Evolutionary conservation across 2,329 filamentous ascomycete genomes (phyloP), one percentile per base, ranked within the genome.

Genomic region (Alternaria infectoria): DNA sequence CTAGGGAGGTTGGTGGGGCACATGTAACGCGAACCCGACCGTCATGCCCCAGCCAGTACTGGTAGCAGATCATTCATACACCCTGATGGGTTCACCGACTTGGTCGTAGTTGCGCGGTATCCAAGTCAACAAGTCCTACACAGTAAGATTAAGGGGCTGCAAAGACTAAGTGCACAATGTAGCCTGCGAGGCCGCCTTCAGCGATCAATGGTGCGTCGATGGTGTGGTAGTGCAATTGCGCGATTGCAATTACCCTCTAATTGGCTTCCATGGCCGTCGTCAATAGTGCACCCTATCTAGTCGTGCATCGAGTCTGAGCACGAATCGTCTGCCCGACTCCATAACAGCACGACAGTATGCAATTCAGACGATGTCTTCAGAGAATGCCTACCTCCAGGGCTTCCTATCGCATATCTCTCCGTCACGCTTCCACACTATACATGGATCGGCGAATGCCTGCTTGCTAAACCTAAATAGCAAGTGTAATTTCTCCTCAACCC

Each of bases 201-300:
- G 32, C 36, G 13, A 57, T 57, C 52, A 8, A 32, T 61, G 25
- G 47, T 36, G 23, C 36, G 36, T 40, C 36, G 36, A 40, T 17
- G 36, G 36, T 13, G 46, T 49, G 28, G 40, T 36, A 51, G 59
- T 65, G 62, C 62, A 65, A 59, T 65, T 59, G 59, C 54, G 50
- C 46, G 46, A 30, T 54, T 57, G 57, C 57, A 64, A 51, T 54
- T 61, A 17, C 52, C 36, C 36, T 49, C 52, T 60, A 40, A 51
- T 56, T 49, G 28, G 36, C 60, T 57, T 54, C 28, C 36, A 40
- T 51, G 55, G 58, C 55, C 56, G 21, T 30, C 46, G 26, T 36
- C 49, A 50, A 59, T 21, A n/a, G 56, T 55, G 56, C 61, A 51
- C 54, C 59, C 61, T 62, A 62, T 47, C 49, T 32, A 49, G 40